Evolutionary conservation across 2,329 filamentous ascomycete species (phyloP), one percentile per base, ranked within the genome.

Genomic region (Fusarium tricinctum): DNA sequence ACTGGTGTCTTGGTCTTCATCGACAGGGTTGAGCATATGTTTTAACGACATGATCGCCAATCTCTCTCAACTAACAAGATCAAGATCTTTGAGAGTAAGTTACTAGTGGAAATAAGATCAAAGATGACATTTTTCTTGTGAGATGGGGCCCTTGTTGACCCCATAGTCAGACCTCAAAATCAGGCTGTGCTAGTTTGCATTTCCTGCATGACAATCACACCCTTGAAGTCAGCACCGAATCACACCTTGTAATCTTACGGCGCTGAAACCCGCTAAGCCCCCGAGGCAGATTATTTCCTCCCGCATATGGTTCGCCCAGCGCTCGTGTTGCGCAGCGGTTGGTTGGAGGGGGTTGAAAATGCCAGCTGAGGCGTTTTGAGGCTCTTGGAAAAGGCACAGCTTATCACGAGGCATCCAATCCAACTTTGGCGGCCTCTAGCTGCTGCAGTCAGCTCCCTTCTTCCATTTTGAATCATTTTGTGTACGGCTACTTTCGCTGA

Each of bases 101-200:
- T 2, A 2, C 8, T 28, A 4, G 13, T 12, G 10, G 19, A 13
- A 22, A n/a, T 6, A 14, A 35, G 26, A 10, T 10, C 20, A 15
- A 48, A 48, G 15, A 13, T 6, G 4, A 15, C 20, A 13, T 2
- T n/a, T 9, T 23, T n/a, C 13, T 19, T 12, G 10, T 6, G 3
- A 19, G 8, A 30, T 6, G 19, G 32, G 47, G 20, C 14, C 19
- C 10, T 39, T 43, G 30, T 15, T 58, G 30, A 44, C 38, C 22
- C 23, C 12, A 30, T 10, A 32, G 33, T 10, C 15, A 30, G 7
- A 20, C 22, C 26, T 35, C 17, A 23, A 46, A 62, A 62, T 26
- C 35, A 62, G 57, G 57, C 58, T 62, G 47, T 26, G 56, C 14
- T 17, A 47, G 57, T 17, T 12, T 23, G 4, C 10, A 26, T 15